phyloP scores from a whole-genome alignment of 176 grass and related monocot genomes.

The Aegilops umbellulata region DNA sequence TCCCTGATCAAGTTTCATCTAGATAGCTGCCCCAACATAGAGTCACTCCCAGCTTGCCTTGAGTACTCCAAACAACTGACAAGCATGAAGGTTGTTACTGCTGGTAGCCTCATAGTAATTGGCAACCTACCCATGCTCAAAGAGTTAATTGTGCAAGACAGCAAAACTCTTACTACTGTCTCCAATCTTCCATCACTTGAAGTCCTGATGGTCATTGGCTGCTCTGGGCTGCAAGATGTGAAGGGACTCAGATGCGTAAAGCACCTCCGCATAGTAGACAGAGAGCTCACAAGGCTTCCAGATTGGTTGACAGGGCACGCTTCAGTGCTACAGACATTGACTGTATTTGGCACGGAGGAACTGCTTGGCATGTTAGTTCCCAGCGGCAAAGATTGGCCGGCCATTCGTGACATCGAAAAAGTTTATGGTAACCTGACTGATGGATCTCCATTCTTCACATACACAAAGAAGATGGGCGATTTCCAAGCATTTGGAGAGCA shows the following conservation, averaged over 20 bases:
- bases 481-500: background rate
- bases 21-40: conserved; percentile 30
- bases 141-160: conserved; percentile 13
- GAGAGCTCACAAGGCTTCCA: conserved; percentile 15
- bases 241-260: background rate
- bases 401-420: conserved; percentile 15
- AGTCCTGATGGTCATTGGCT: conserved; percentile 14
- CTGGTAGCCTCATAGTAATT: conserved; percentile 23
- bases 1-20: conserved; percentile 37
- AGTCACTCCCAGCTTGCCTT: conserved; percentile 37
- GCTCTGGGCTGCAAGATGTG: conserved; percentile 15
- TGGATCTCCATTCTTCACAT: conserved; percentile 25
- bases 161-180: background rate
- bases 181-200: conserved; percentile 38
- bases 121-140: conserved; percentile 15
- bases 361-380: conserved; percentile 28
- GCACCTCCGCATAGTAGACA: conserved; percentile 20
- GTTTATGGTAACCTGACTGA: conserved; percentile 35
- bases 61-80: conserved; percentile 13
- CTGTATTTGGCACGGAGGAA: conserved; percentile 3
- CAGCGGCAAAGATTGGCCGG: background rate
- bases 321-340: background rate
- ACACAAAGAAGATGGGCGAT: background rate
- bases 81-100: conserved; percentile 9
- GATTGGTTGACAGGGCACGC: conserved; percentile 28